These are phyloP conservation scores for Phytophthora pinifolia DNA, from an alignment of 352 stramenopile species.

Conservation along the genomic window DNA sequence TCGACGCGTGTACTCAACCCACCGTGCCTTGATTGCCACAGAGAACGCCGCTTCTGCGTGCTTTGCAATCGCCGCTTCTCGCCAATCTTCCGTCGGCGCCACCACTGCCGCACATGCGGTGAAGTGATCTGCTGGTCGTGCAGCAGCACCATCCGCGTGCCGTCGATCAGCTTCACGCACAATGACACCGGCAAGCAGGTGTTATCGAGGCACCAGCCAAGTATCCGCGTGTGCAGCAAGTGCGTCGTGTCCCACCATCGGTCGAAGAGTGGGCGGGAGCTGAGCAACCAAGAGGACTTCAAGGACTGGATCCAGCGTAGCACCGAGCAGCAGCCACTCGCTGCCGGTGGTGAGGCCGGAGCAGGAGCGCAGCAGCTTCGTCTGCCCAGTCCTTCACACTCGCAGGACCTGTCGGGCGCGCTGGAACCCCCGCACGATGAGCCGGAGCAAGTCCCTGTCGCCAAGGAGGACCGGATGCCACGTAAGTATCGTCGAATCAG, in stretches of 20 bases:
- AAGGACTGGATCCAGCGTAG: constrained; percentile 79
- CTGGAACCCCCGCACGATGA: constrained; percentile 30
- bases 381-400: constrained; percentile 57
- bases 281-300: constrained; percentile 82
- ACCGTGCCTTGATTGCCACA: constrained; percentile 21
- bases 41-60: constrained; percentile 78
- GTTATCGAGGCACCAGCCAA: constrained; percentile 75
- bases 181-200: constrained; percentile 81
- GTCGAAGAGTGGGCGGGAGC: constrained; percentile 64
- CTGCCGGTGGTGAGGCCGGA: constrained; percentile 26
- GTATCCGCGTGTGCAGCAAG: constrained; percentile 83
- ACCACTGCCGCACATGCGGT: constrained; percentile 87
- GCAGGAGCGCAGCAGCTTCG: constrained; percentile 36
- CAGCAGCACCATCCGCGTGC: constrained; percentile 81
- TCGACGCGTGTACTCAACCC: constrained; percentile 9
- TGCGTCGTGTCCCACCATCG: constrained; percentile 82
- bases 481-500: constrained; percentile 61
- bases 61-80: constrained; percentile 84
- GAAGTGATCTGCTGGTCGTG: constrained; percentile 90
- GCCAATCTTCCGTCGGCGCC: constrained; percentile 80
- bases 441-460: constrained; percentile 20
- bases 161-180: constrained; percentile 84
- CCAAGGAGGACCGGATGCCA: constrained; percentile 38
- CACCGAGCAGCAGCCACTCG: constrained; percentile 45
- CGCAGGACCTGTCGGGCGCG: constrained; percentile 60